Percentiles rank a stretch among this genome's conserved stretches.
These are phyloP conservation scores for Cryptococcus jaspeensis DNA, from an alignment of 1,284 basidiomycete genomes.

Conservation along the genomic window DNA sequence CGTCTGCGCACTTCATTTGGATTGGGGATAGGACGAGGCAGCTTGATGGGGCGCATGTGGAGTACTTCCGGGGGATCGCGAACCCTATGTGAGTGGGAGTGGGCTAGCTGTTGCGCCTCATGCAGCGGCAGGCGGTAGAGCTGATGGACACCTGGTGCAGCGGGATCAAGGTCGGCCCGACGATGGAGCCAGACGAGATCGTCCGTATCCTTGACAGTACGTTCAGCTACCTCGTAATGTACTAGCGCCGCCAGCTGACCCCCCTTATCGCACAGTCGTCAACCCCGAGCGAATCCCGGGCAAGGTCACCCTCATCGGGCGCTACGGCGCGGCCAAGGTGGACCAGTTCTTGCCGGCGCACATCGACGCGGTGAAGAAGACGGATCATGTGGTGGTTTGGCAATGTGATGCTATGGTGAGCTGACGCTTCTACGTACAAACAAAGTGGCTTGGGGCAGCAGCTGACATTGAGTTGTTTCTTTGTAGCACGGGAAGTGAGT, in stretches of 20 bases:
- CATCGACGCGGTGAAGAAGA: conserved; percentile 76
- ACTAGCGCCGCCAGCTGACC: neutral
- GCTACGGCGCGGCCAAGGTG: conserved; percentile 89
- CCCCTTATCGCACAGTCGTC: conserved; percentile 59
- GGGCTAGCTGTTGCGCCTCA: neutral
- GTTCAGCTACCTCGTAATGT: conserved; percentile 27
- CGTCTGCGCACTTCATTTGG: conserved; percentile 91
- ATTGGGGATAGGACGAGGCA: conserved; percentile 96
- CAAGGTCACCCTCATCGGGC: conserved; percentile 84
- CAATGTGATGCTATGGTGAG: conserved; percentile 88
- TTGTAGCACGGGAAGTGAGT: conserved; percentile 38
- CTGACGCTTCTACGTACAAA: neutral
- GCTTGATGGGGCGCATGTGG: conserved; percentile 87
- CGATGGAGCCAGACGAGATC: conserved; percentile 78
- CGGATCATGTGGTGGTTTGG: conserved; percentile 85
- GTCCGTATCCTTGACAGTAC: conserved; percentile 72
- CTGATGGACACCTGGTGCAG: conserved; percentile 18
- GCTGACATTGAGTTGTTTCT: conserved; percentile 1
- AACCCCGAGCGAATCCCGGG: conserved; percentile 82
- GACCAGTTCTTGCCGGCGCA: conserved; percentile 73
- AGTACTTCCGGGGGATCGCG: conserved; percentile 90
- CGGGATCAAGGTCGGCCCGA: conserved; percentile 93
- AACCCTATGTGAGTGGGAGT: conserved; percentile 70
- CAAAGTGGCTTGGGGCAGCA: too few relatives aligned
- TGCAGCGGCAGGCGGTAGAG: neutral